Conservation (phyloP, 352 stramenopile genomes). For the Globisporangium paroecandrum region DNA sequence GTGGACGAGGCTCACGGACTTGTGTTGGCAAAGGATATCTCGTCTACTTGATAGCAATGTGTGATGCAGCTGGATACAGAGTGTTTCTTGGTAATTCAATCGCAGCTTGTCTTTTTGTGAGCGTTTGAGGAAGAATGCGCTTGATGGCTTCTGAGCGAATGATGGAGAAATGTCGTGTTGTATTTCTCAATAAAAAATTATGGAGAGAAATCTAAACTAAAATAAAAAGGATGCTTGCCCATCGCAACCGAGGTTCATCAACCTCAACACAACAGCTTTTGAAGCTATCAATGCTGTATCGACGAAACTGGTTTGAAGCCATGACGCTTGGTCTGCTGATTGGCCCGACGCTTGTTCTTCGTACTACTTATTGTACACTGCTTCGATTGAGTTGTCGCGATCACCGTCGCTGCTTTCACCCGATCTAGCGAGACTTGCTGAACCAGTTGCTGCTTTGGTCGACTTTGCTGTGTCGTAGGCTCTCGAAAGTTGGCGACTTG, state of each 20-base stretch:
- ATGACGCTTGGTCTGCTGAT: background rate
- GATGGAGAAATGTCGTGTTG: background rate
- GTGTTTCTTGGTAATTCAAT: background rate
- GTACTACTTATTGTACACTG: conserved; percentile 4
- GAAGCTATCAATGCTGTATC: conserved; percentile 1
- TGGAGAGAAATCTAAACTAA: conserved; percentile 8
- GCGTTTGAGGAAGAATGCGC: background rate
- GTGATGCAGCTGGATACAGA: background rate
- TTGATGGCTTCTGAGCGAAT: background rate
- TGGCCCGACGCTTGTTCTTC: background rate
- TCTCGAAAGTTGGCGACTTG: conserved; percentile 76
- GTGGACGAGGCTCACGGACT: conserved; percentile 25
- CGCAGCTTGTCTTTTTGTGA: background rate
- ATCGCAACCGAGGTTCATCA: background rate
- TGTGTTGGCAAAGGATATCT: conserved; percentile 40
- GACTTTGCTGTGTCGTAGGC: conserved; percentile 34
- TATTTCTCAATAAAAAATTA: conserved; percentile 15
- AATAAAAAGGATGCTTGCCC: background rate
- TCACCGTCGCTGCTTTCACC: background rate
- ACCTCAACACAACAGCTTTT: background rate
- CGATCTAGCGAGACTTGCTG: conserved; percentile 10
- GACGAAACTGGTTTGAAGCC: background rate
- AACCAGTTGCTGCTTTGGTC: conserved; percentile 58
- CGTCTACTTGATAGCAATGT: conserved; percentile 15
- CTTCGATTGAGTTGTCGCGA: background rate